Evolutionary conservation across 1,139 yeast genomes (phyloP).

Genomic region (Debaryomycetaceae sp.): DNA sequence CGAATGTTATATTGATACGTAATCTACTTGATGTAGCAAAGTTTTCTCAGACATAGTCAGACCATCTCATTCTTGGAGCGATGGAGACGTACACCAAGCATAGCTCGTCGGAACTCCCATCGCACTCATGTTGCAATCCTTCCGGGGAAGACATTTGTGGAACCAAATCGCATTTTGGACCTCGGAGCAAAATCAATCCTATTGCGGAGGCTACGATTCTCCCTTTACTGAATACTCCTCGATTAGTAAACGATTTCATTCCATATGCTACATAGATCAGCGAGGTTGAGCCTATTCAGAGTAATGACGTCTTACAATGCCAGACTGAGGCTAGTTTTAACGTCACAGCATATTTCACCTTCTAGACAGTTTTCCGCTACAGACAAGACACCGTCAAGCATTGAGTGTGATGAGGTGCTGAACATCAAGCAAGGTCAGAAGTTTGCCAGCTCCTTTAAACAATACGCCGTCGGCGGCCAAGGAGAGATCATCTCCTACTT

Average conservation of each 20-base stretch:
- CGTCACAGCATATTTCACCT: slow-evolving; percentile 17
- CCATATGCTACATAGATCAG: not conserved
- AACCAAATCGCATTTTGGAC: not conserved
- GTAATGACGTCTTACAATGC: slow-evolving; percentile 10
- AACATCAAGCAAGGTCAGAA: slow-evolving; percentile 30
- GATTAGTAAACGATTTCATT: not conserved
- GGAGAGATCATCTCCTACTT: slow-evolving; percentile 71
- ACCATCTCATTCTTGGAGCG: too few relatives aligned
- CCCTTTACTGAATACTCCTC: not conserved
- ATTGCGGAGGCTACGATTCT: not conserved
- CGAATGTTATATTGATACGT: too few relatives aligned
- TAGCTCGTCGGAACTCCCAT: too few relatives aligned
- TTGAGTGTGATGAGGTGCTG: slow-evolving; percentile 4
- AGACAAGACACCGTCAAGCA: not conserved
- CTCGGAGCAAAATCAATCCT: not conserved
- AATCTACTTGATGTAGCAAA: too few relatives aligned
- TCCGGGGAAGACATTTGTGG: not conserved
- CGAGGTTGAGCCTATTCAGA: not conserved
- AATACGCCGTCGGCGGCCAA: slow-evolving; percentile 51
- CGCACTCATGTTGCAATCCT: too few relatives aligned
- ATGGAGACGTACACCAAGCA: too few relatives aligned
- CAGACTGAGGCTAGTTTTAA: slow-evolving; percentile 16
- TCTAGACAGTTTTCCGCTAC: slow-evolving; percentile 10
- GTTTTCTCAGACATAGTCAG: too few relatives aligned
- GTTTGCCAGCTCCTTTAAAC: slow-evolving; percentile 29